phyloP scores from a whole-genome alignment of 306 rosid genomes.

The Vigna angularis region DNA sequence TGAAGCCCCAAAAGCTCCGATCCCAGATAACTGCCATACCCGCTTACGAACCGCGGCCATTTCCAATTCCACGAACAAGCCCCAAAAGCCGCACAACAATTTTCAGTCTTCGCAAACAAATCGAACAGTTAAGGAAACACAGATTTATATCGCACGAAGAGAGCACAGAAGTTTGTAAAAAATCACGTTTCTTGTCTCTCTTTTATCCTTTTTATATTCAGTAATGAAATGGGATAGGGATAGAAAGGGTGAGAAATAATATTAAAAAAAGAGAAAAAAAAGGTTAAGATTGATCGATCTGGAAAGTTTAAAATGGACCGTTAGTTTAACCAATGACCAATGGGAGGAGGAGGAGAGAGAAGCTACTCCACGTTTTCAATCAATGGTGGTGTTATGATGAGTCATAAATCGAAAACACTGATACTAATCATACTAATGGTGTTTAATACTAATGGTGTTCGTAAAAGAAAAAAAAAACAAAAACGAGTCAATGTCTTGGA shows the following conservation, averaged over 20 bases:
- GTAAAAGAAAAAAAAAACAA: too few species aligned
- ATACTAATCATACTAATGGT: too few species aligned
- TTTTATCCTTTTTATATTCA: neutral
- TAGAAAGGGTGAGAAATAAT: neutral
- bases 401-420: too few species aligned
- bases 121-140: slow-evolving; percentile 3
- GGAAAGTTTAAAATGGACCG: slow-evolving; percentile 27
- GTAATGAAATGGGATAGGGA: slow-evolving; percentile 10
- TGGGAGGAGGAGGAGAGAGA: neutral
- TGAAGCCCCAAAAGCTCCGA: slow-evolving; percentile 41
- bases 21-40: neutral
- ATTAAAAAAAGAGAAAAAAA: neutral
- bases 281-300: neutral
- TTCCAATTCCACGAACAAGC: neutral
- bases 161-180: neutral
- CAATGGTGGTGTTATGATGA: neutral
- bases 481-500: too few species aligned
- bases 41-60: slow-evolving; percentile 15
- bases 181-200: neutral
- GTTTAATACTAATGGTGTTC: too few species aligned
- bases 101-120: slow-evolving; percentile 12
- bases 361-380: neutral
- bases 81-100: neutral
- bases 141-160: neutral
- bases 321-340: slow-evolving; percentile 28